These are phyloP conservation scores for Pseudogymnoascus sp. DNA, from an alignment of 2,329 filamentous ascomycete genomes.

Conservation along the genomic window DNA sequence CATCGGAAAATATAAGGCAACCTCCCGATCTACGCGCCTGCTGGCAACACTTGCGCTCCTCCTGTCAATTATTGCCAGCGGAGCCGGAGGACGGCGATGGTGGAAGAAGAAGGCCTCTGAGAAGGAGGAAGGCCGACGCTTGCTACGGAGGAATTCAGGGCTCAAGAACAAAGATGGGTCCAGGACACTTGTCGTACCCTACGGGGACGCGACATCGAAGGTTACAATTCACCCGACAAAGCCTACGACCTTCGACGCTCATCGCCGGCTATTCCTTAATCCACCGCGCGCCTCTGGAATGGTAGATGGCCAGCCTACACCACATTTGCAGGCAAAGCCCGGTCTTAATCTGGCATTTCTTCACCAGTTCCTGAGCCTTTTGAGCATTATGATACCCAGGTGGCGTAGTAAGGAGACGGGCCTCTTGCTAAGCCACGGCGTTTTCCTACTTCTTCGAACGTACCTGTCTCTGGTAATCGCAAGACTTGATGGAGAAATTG, in stretches of 20 bases:
- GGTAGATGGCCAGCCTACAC: conserved; percentile 52
- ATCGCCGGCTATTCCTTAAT: conserved; percentile 85
- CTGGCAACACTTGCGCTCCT: conserved; percentile 69
- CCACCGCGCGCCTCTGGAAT: conserved; percentile 78
- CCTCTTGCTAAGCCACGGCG: conserved; percentile 76
- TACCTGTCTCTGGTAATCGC: conserved; percentile 93
- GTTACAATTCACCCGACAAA: conserved; percentile 89
- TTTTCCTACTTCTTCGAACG: conserved; percentile 85
- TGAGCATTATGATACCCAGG: conserved; percentile 95
- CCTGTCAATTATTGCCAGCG: conserved; percentile 69
- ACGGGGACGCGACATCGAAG: conserved; percentile 79
- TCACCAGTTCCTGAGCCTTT: conserved; percentile 89
- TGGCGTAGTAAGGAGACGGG: conserved; percentile 96
- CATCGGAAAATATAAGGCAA: conserved; percentile 49
- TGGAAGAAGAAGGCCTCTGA: conserved; percentile 69
- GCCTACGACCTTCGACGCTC: conserved; percentile 89
- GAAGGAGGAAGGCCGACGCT: conserved; percentile 70
- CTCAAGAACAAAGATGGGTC: conserved; percentile 91
- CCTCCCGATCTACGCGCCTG: conserved; percentile 64
- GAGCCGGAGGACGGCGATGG: conserved; percentile 72
- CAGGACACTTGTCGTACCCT: conserved; percentile 89
- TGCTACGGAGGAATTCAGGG: conserved; percentile 87
- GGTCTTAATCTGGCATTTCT: conserved; percentile 92
- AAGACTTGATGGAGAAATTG: conserved; percentile 88
- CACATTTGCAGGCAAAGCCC: conserved; percentile 79